These are phyloP conservation scores for Bipolaris sorokiniana DNA, from an alignment of 2,329 filamentous ascomycete genomes.

Conservation along the genomic window DNA sequence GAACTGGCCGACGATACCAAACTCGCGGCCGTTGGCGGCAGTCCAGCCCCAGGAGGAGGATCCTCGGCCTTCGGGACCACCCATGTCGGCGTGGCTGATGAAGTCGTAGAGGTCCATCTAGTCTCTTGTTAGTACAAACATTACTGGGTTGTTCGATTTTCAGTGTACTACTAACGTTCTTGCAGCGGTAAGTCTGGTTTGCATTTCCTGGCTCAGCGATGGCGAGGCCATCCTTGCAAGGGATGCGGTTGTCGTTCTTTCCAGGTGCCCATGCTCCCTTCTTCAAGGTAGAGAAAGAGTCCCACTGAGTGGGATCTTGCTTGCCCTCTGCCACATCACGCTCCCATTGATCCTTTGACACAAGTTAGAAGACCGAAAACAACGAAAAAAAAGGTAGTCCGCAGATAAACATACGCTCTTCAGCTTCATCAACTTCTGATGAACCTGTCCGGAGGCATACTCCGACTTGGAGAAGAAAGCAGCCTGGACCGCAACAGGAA, in stretches of 20 bases:
- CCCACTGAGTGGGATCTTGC: conserved; percentile 25
- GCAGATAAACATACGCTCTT: conserved; percentile 26
- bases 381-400: neutral
- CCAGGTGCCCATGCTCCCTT: conserved; percentile 16
- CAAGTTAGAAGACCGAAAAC: neutral
- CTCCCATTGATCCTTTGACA: conserved; percentile 29
- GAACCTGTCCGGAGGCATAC: conserved; percentile 32
- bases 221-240: conserved; percentile 33
- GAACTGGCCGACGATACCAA: conserved; percentile 60
- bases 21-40: conserved; percentile 59
- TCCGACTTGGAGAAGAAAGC: conserved; percentile 30
- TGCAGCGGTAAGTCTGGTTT: conserved; percentile 35
- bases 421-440: conserved; percentile 36
- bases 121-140: conserved; percentile 27
- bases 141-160: neutral
- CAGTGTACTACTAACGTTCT: conserved; percentile 20
- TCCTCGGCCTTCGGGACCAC: conserved; percentile 51
- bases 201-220: conserved; percentile 30
- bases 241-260: conserved; percentile 18
- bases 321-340: conserved; percentile 28
- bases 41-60: conserved; percentile 61
- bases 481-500: conserved; percentile 31
- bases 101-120: conserved; percentile 64
- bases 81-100: conserved; percentile 60
- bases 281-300: conserved; percentile 29